phyloP scores from a whole-genome alignment of 2,329 filamentous ascomycete species.

The Fusarium gaditjirri region DNA sequence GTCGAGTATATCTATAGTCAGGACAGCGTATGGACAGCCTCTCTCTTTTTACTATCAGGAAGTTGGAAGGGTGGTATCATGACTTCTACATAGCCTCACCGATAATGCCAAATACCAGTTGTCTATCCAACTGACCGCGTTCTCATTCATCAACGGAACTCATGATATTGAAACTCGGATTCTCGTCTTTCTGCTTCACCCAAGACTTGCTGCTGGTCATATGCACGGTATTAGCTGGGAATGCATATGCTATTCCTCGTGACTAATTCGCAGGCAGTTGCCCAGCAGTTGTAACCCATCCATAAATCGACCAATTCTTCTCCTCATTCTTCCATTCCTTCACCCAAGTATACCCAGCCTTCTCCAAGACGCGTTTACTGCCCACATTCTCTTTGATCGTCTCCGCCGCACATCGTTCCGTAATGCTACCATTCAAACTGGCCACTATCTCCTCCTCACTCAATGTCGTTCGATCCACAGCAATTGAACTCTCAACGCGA shows the following conservation, averaged over 20 bases:
- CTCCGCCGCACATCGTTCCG: slow-evolving; percentile 1
- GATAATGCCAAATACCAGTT: rapidly evolving
- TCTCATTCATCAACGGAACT: neutral
- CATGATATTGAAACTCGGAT: neutral
- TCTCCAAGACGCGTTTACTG: neutral
- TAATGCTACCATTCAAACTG: neutral
- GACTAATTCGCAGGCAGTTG: neutral
- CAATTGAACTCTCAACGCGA: neutral
- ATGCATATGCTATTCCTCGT: rapidly evolving
- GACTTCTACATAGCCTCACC: rapidly evolving
- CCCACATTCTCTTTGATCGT: neutral
- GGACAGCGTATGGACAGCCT: rapidly evolving
- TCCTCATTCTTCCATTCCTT: slow-evolving; percentile 13
- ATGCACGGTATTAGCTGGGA: rapidly evolving
- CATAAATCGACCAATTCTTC: slow-evolving; percentile 11
- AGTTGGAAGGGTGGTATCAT: rapidly evolving
- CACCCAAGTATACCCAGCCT: neutral
- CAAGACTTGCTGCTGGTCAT: neutral
- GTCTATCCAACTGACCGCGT: neutral
- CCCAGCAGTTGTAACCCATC: neutral
- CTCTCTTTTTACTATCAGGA: rapidly evolving
- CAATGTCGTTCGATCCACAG: neutral
- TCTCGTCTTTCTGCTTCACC: neutral
- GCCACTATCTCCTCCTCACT: neutral
- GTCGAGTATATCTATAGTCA: neutral